A percentile compares a stretch with the other conserved stretches of the same genome.
Evolutionary conservation across 306 rosid species (phyloP).

Genomic region (Corylus heterophylla): DNA sequence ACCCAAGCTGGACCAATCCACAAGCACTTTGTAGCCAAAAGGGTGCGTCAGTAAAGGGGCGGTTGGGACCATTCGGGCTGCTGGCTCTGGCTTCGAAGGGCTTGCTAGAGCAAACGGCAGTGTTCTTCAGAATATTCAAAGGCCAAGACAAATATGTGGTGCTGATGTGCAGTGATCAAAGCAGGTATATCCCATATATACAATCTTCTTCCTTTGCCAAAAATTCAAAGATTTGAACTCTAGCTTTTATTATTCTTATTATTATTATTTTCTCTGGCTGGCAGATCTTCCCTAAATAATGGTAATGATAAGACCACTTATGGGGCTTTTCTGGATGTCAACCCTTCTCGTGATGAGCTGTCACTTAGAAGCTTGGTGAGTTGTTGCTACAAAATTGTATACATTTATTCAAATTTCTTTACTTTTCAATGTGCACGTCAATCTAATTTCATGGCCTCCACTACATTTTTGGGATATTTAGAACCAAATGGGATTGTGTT

Average conservation of each 20-base stretch:
- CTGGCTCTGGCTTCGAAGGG: constrained; percentile 57
- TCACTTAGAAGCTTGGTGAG: constrained; percentile 79
- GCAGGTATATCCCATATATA: neutral
- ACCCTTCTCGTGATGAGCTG: constrained; percentile 50
- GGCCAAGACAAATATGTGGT: constrained; percentile 45
- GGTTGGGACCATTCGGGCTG: constrained; percentile 75
- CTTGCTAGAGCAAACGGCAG: constrained; percentile 67
- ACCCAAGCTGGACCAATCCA: constrained; percentile 50
- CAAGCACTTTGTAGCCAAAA: constrained; percentile 55
- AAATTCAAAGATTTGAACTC: neutral
- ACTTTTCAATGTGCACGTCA: neutral
- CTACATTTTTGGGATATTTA: too few species aligned
- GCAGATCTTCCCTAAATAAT: constrained; percentile 62
- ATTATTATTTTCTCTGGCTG: neutral
- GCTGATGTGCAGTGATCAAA: constrained; percentile 35
- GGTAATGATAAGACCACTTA: constrained; percentile 60
- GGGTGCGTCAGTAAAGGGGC: constrained; percentile 50
- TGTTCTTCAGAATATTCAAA: constrained; percentile 69
- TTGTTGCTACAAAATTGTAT: neutral
- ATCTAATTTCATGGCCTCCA: too few species aligned
- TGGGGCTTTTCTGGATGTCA: constrained; percentile 66
- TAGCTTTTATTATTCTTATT: neutral
- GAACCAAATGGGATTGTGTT: too few species aligned
- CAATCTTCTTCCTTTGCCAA: neutral
- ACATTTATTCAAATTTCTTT: neutral